Percentiles rank a stretch among this genome's conserved stretches.
phyloP scores from a whole-genome alignment of 2,329 filamentous ascomycete species.

The Whalleya microplaca region DNA sequence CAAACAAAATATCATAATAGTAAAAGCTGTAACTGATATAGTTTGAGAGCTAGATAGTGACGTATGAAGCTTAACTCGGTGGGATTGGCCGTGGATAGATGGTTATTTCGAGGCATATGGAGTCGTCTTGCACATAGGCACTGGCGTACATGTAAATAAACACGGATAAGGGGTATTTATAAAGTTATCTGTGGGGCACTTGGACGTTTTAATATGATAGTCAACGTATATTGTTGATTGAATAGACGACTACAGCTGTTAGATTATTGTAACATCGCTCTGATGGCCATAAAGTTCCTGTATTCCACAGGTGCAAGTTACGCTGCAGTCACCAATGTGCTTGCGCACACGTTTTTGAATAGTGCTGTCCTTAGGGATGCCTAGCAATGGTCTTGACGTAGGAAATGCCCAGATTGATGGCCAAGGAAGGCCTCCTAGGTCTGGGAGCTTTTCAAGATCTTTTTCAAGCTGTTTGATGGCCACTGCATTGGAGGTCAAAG shows the following conservation, averaged over 20 bases:
- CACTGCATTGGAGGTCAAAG: conserved; percentile 71
- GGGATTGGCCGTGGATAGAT: too few species aligned
- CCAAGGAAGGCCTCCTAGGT: conserved; percentile 29
- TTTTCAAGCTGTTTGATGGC: conserved; percentile 68
- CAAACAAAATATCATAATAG: too few species aligned
- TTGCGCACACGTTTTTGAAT: conserved; percentile 27
- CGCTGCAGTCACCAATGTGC: conserved; percentile 36
- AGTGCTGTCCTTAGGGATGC: conserved; percentile 27
- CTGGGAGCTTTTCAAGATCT: conserved; percentile 32
- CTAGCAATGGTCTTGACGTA: conserved; percentile 36
- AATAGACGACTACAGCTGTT: not conserved
- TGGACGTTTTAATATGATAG: too few species aligned
- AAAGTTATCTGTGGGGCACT: too few species aligned
- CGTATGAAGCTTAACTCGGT: too few species aligned
- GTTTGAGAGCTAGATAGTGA: too few species aligned
- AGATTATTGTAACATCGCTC: conserved; percentile 26
- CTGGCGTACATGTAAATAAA: too few species aligned
- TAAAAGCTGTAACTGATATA: too few species aligned
- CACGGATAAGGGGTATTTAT: too few species aligned
- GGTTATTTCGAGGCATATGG: too few species aligned
- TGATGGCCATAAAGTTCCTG: conserved; percentile 27
- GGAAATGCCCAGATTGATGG: conserved; percentile 38
- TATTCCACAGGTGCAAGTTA: conserved; percentile 35
- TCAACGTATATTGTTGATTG: too few species aligned
- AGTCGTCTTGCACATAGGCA: too few species aligned